These are phyloP conservation scores for Kitagawia praeruptora DNA, from an alignment of 129 eudicot genomes.

Conservation along the genomic window DNA sequence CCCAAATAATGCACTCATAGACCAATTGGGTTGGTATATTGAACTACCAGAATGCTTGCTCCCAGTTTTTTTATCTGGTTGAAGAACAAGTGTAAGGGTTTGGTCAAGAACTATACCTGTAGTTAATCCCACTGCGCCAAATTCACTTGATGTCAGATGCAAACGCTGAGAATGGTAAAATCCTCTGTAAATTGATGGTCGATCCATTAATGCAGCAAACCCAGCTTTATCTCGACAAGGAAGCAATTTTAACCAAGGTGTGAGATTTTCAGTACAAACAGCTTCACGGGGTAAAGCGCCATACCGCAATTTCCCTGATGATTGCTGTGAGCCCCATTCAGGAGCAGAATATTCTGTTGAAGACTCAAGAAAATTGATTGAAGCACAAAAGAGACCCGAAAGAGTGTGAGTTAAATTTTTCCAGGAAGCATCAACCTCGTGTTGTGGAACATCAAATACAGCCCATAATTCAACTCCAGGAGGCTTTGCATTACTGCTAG, in stretches of 20 bases:
- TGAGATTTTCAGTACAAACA: conserved; percentile 95
- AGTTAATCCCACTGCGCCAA: conserved; percentile 21
- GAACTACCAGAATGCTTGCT: conserved; percentile 25
- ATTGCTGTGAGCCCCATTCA: conserved; percentile 62
- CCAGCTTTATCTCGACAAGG: conserved; percentile 98
- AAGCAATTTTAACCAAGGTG: conserved; percentile 94
- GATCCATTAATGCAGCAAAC: conserved; percentile 70
- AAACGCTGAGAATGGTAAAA: conserved; percentile 89
- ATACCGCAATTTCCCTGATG: conserved; percentile 65
- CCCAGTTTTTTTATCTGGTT: conserved; percentile 42
- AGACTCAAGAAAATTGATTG: conserved; percentile 85
- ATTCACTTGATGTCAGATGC: conserved; percentile 66
- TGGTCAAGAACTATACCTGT: conserved; percentile 73
- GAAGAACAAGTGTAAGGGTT: conserved; percentile 87
- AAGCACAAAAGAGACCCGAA: conserved; percentile 98
- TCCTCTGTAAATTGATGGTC: conserved; percentile 91
- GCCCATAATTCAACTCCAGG: conserved; percentile 99
- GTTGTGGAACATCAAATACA: conserved; percentile 68
- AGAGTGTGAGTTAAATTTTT: conserved; percentile 91
- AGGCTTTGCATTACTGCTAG: conserved; percentile 84
- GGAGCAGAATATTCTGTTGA: conserved; percentile 86
- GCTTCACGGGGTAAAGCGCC: conserved; percentile 96
- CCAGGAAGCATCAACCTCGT: conserved; percentile 88
- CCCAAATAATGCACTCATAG: conserved; percentile 78
- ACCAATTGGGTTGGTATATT: conserved; percentile 77